Conservation (phyloP, 352 stramenopile species). For the Pythium guiyangense region DNA sequence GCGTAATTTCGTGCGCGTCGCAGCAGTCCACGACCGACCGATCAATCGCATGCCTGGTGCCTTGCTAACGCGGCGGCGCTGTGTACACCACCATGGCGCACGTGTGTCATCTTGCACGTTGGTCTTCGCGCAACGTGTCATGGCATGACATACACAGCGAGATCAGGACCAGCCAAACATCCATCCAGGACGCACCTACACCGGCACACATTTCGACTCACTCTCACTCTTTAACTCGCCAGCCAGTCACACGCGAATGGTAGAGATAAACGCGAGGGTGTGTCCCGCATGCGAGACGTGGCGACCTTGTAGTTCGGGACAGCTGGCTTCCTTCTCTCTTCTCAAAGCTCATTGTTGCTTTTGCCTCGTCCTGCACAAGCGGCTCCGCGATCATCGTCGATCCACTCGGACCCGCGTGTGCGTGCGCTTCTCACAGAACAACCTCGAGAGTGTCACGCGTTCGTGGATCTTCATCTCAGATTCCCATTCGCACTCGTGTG, state of each 20-base stretch:
- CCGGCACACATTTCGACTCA: background rate
- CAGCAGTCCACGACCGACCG: no score
- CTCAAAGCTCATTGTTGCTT: conserved; percentile 43
- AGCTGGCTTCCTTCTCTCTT: conserved; percentile 11
- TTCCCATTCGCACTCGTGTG: background rate
- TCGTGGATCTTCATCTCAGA: background rate
- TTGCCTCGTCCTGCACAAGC: conserved; percentile 51
- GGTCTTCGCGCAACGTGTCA: no score
- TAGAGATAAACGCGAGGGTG: background rate
- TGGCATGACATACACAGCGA: no score
- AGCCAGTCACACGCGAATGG: no score
- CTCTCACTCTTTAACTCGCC: background rate
- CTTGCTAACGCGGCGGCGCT: no score
- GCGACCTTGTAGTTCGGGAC: conserved; percentile 3
- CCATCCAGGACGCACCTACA: no score
- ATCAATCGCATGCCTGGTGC: no score
- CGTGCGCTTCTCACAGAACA: background rate
- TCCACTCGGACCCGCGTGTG: background rate
- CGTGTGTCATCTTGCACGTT: no score
- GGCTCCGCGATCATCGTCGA: conserved; percentile 4
- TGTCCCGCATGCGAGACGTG: background rate
- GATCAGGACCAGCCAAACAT: no score
- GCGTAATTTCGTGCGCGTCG: no score
- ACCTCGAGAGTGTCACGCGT: background rate
- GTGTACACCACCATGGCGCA: no score